These are phyloP conservation scores for Hymenoscyphus albidus DNA, from an alignment of 2,329 filamentous ascomycete genomes.

Conservation along the genomic window DNA sequence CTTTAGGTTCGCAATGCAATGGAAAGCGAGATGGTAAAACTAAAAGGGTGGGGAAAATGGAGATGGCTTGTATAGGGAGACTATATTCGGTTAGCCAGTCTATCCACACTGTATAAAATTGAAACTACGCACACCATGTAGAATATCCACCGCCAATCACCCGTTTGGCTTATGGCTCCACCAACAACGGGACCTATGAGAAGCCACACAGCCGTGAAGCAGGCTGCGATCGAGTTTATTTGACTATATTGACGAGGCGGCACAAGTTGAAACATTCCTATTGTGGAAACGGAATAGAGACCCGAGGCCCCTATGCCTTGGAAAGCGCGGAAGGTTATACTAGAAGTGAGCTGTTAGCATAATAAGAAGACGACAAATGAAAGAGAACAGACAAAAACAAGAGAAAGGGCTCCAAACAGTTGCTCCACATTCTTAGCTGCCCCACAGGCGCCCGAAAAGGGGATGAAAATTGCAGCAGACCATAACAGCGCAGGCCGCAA, in stretches of 20 bases:
- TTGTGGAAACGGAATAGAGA: background rate
- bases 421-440: background rate
- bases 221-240: background rate
- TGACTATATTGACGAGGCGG: background rate
- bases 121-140: background rate
- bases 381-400: no score
- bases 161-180: background rate
- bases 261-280: background rate
- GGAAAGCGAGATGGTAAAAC: background rate
- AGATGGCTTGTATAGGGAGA: background rate
- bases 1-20: background rate
- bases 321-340: background rate
- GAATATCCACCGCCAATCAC: constrained; percentile 1
- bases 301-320: background rate
- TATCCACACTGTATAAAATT: background rate
- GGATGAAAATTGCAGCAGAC: background rate
- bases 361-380: background rate
- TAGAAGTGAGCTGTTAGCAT: background rate
- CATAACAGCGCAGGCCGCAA: background rate
- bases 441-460: background rate
- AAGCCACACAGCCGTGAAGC: background rate
- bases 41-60: background rate
- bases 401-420: background rate
- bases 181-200: background rate
- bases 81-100: background rate